phyloP scores from a whole-genome alignment of 495 filamentous ascomycete genomes.

The Cladorrhinum samala region DNA sequence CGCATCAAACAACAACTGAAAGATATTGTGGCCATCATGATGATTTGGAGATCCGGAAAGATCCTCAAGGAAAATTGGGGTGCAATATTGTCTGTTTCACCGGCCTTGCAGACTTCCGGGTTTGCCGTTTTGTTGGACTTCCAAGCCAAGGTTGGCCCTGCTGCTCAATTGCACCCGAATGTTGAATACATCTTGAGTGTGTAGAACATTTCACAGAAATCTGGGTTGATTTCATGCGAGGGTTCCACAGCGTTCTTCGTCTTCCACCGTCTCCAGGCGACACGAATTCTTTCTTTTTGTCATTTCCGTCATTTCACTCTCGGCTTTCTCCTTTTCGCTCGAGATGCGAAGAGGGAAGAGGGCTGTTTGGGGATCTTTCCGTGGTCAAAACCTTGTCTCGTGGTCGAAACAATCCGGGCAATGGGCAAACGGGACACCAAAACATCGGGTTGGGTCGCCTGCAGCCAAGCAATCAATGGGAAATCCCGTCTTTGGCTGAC shows the following conservation, averaged over 20 bases:
- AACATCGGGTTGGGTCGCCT: not conserved
- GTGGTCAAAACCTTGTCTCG: not conserved
- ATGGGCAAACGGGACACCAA: not conserved
- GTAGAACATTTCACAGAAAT: no score
- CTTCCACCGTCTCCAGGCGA: slow-evolving; percentile 16
- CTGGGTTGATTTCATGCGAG: slow-evolving; percentile 4
- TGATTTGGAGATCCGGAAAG: no score
- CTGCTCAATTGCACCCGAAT: no score
- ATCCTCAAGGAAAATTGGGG: no score
- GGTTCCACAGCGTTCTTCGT: slow-evolving; percentile 12
- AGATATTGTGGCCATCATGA: no score
- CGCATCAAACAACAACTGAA: no score
- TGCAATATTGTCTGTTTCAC: no score
- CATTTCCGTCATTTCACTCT: slow-evolving; percentile 11
- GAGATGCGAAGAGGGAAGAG: slow-evolving; percentile 12
- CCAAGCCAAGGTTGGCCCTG: no score
- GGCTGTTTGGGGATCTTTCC: not conserved
- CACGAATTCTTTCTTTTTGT: slow-evolving; percentile 6
- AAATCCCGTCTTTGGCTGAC: not conserved
- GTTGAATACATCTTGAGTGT: no score
- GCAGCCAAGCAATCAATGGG: not conserved
- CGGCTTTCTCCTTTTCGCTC: slow-evolving; percentile 4
- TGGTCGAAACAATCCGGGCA: not conserved
- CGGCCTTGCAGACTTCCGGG: no score
- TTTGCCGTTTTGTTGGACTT: no score